phyloP scores from a whole-genome alignment of 73 alveolate species.

The Paramecium caudatum region DNA sequence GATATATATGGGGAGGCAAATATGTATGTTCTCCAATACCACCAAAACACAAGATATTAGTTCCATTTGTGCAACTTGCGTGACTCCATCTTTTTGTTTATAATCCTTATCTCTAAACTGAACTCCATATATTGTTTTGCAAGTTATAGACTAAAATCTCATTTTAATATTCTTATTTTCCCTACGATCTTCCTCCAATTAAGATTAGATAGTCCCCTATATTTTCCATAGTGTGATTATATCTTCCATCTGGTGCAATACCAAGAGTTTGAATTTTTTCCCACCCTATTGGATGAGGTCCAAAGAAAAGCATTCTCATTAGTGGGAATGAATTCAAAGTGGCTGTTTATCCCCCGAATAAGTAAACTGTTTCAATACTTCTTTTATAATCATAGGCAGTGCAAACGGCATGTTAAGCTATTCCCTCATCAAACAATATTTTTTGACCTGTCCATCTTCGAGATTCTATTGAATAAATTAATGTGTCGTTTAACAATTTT shows the following conservation, averaged over 20 bases:
- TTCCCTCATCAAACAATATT: constrained; percentile 16
- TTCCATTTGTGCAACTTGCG: background rate
- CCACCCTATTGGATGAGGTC: constrained; percentile 37
- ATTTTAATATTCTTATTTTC: background rate
- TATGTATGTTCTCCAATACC: constrained; percentile 43
- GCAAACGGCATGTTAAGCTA: constrained; percentile 47
- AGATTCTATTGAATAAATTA: constrained; percentile 17
- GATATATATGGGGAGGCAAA: constrained; percentile 54
- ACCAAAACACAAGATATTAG: constrained; percentile 28
- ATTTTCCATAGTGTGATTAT: constrained; percentile 65
- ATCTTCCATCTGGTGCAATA: constrained; percentile 25
- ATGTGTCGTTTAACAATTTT: background rate
- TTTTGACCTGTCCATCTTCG: constrained; percentile 8
- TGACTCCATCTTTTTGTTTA: constrained; percentile 67
- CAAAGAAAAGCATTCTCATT: constrained; percentile 31
- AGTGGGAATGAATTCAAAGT: constrained; percentile 17
- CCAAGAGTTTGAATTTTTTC: background rate
- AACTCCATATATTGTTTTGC: background rate
- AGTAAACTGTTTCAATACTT: constrained; percentile 6
- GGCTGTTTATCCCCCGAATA: constrained; percentile 25
- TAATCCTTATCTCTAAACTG: constrained; percentile 8
- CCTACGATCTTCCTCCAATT: constrained; percentile 45
- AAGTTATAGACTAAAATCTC: background rate
- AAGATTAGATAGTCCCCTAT: constrained; percentile 10
- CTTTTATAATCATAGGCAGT: background rate